phyloP scores from a whole-genome alignment of 257 asterid species.

The Solanum sejunctum region DNA sequence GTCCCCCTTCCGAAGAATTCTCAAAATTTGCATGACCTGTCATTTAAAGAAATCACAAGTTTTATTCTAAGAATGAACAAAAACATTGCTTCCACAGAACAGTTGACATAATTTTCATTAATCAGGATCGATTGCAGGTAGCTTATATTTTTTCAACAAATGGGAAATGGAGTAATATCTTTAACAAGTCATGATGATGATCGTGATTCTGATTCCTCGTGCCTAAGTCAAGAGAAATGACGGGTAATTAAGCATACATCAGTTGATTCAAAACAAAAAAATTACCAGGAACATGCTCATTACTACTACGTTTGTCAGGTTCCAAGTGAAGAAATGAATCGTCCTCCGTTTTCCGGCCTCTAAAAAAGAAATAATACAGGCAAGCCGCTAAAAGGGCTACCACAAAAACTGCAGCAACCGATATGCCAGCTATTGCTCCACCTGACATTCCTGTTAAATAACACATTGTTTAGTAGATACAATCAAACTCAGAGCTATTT shows the following conservation, averaged over 20 bases:
- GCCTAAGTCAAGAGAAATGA: background rate
- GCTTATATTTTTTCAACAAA: background rate
- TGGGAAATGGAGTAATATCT: background rate
- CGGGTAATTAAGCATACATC: background rate
- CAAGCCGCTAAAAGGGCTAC: conserved; percentile 28
- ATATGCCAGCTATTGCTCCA: conserved; percentile 70
- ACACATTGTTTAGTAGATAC: background rate
- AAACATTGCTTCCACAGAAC: background rate
- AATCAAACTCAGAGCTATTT: background rate
- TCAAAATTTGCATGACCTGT: conserved; percentile 22
- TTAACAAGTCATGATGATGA: background rate
- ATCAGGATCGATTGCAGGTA: background rate
- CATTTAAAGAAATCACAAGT: background rate
- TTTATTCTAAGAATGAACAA: background rate
- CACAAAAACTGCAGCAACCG: conserved; percentile 40
- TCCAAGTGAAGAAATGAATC: conserved; percentile 8
- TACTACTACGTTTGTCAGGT: conserved; percentile 8
- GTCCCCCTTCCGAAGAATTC: conserved; percentile 26
- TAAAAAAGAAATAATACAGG: conserved; percentile 26
- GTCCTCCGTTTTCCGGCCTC: conserved; percentile 18
- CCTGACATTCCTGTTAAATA: conserved; percentile 47
- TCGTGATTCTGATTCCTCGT: background rate
- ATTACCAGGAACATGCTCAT: conserved; percentile 28
- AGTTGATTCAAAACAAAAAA: background rate
- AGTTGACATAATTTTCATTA: background rate